Base-by-base conservation (phyloP, 768 basidiomycete genomes). In the Russula sp. region DNA sequence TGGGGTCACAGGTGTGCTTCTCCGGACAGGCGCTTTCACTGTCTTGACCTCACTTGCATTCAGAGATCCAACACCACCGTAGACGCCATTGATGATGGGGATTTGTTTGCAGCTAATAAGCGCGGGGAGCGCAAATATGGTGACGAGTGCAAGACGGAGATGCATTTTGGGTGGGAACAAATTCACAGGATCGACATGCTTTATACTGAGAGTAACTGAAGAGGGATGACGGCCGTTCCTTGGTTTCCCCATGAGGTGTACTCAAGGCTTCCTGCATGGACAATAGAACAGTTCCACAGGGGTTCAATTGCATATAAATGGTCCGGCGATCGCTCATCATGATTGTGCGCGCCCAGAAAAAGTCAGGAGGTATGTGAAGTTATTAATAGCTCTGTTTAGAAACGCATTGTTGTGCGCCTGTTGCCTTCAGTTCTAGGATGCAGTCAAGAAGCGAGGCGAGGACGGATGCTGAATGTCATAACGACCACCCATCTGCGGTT, bases 21-120 rank as follows among this genome's bases (percentile, higher is more conserved):
- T 46, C 38, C 35, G 52, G 48, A n/a, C n/a, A 16, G 39, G 32
- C 32, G 18, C 5, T 36, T 29, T 13, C 10, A 20, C 16, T 8
- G 48, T 45, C n/a, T 60, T 63, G 41, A 35, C n/a, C 11, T 51
- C 14, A 8, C 16, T n/a, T 35, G 25, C n/a, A 16, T 35, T 16
- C 14, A 7, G 3, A 36, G 36, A 32, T 25, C 34, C 16, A 2
- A 79, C 76, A 35, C 81, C 82, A 38, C 81, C 83, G 35, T 80
- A 63, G 11, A 83, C 75, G 0, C 82, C 83, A 38, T 80, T 72
- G 16, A 82, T 68, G 7, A 78, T 63, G 1, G 83, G 81, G 14
- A 84, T 68, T 69, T 83, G 80, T 16, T 75, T 71, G 20, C 71
- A 73, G 34, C 62, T 60, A 16, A 64, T 66, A 18, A 64, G 54